Base-by-base conservation (phyloP, 495 filamentous ascomycete species). In the Penicillium taxi region DNA sequence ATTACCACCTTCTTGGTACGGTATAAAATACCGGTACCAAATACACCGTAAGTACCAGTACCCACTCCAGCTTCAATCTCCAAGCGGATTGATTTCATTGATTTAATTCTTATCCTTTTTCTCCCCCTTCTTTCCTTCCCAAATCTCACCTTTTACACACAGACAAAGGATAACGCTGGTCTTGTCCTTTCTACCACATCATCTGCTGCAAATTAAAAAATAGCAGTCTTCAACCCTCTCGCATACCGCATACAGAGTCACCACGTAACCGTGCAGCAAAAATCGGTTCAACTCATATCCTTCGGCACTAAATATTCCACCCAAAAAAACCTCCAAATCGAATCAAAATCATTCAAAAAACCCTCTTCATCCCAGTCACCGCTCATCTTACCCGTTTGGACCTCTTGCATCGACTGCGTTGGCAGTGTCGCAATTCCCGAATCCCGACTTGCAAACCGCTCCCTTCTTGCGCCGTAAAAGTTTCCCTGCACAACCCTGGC, bases 241-340 rank as follows among this genome's bases (percentile, higher is more conserved):
- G 35, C 51, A 57, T 57, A 47, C 53, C 43, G 47, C 48, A 39
- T 53, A 34, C 37, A 54, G 20, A 52, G 52, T 43, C 49, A 58
- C 52, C 61, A 64, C 61, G 63, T 64, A 67, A 67, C 55, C 47
- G 56, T 62, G 59, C 63, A 64, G 55, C 46, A 51, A 47, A n/a
- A n/a, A 44, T 39, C 48, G 44, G 48, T 49, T 53, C 53, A 58
- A 50, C 54, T 53, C 47, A 39, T 45, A 45, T 52, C 45, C 31
- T 40, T 35, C 37, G 20, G 33, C 35, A 24, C 20, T 15, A 15
- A 27, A 23, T 23, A 20, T 2, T 29, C 12, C 16, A 6, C 6
- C 11, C 6, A 35, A 35, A 5, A 14, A 38, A 16, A 26, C 26
- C 16, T 20, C 21, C 35, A 54, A 49, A 45, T 34, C 46, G 41